Evolutionary conservation across 305 asterid species (phyloP).

Genomic region (Solanum hybrid): DNA sequence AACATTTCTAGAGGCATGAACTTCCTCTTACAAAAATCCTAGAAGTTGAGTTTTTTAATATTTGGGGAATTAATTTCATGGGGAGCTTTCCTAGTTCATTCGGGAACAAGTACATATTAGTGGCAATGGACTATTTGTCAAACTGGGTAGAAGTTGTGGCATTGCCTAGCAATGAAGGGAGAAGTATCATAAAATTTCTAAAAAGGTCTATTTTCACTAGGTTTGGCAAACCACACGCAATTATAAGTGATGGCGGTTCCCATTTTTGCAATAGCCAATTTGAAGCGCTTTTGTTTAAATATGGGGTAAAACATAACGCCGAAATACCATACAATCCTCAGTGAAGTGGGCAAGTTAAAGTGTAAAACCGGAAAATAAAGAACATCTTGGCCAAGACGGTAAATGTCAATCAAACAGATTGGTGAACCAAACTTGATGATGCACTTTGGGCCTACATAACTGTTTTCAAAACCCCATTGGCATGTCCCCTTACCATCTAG

Average conservation of each 20-base stretch:
- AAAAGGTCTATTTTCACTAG: no score
- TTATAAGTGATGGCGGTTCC: not conserved
- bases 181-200: no score
- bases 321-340: not conserved
- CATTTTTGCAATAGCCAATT: not conserved
- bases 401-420: not conserved
- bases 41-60: no score
- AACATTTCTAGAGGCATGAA: not conserved
- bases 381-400: not conserved
- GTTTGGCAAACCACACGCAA: not conserved
- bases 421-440: not conserved
- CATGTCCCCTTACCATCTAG: not conserved
- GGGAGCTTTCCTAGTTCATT: no score
- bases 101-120: no score
- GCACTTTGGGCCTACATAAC: not conserved
- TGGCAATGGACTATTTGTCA: no score
- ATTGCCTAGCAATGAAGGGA: no score
- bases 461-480: not conserved
- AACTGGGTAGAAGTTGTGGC: no score
- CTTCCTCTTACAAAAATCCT: no score
- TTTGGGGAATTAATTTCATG: no score
- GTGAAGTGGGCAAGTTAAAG: not conserved
- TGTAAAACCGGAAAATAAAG: no score
- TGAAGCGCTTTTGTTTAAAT: not conserved
- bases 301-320: not conserved